Percentiles rank a stretch among this genome's conserved stretches.
Evolutionary conservation across 768 basidiomycete genomes (phyloP).

Genomic region (Lyophyllum semitale): DNA sequence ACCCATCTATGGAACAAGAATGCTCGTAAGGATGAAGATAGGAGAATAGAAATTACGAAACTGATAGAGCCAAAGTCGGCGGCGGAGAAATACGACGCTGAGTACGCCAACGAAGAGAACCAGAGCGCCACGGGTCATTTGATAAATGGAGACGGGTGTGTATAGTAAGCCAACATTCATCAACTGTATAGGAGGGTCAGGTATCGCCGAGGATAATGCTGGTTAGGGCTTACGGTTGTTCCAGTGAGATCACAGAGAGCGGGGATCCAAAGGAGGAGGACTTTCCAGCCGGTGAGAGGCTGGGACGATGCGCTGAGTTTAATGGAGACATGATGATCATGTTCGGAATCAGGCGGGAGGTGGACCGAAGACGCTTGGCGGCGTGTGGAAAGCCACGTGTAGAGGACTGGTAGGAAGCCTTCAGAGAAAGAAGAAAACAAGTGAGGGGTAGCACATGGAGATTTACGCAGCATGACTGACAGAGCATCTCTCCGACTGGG

Average conservation of each 20-base stretch:
- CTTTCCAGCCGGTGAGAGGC: constrained; percentile 64
- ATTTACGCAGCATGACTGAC: constrained; percentile 48
- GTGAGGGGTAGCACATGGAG: constrained; percentile 25
- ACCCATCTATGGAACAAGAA: constrained; percentile 65
- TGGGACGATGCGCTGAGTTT: constrained; percentile 36
- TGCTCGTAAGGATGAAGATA: constrained; percentile 2
- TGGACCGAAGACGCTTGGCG: constrained; percentile 50
- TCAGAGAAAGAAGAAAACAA: constrained; percentile 25
- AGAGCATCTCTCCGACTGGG: constrained; percentile 91
- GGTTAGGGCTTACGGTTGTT: constrained; percentile 69
- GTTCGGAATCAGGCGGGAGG: constrained; percentile 53
- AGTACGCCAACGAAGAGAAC: constrained; percentile 93
- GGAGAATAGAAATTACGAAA: constrained; percentile 26
- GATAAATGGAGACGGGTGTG: constrained; percentile 96
- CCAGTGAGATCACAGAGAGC: constrained; percentile 89
- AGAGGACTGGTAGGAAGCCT: constrained; percentile 87
- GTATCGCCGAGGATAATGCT: constrained; percentile 6
- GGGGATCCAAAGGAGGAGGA: constrained; percentile 84
- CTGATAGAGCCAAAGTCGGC: constrained; percentile 89
- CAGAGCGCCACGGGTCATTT: constrained; percentile 93
- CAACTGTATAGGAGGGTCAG: constrained; percentile 39
- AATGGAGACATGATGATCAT: constrained; percentile 37
- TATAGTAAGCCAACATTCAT: constrained; percentile 97
- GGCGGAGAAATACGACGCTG: constrained; percentile 86
- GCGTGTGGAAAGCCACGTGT: constrained; percentile 59